Evolutionary conservation across 345 rosid species (phyloP).

Genomic region (Streptanthus diversifolius): DNA sequence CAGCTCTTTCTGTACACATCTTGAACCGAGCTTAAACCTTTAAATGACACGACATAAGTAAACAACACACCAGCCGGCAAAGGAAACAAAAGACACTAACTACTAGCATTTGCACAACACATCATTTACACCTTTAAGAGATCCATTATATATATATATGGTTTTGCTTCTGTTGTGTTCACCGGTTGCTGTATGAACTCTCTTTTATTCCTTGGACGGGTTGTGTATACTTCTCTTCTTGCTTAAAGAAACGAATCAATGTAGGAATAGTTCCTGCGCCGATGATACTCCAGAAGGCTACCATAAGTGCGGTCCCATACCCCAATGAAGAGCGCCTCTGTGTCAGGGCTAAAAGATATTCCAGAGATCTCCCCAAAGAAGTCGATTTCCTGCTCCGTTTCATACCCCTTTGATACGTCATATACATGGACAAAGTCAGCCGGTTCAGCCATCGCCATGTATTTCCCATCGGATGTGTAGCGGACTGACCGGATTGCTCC

Average conservation of each 20-base stretch:
- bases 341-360: constrained; percentile 73
- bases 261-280: constrained; percentile 58
- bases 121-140: constrained; percentile 26
- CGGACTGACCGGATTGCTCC: constrained; percentile 77
- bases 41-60: neutral
- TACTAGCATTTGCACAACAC: constrained; percentile 31
- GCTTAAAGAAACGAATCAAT: constrained; percentile 52
- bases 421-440: constrained; percentile 81
- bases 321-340: constrained; percentile 72
- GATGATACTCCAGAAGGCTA: constrained; percentile 68
- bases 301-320: constrained; percentile 89
- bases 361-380: constrained; percentile 88
- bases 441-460: constrained; percentile 82
- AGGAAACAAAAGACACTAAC: neutral
- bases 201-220: constrained; percentile 1
- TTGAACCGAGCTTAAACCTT: neutral
- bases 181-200: constrained; percentile 16
- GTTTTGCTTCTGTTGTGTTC: constrained; percentile 1
- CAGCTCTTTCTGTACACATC: constrained; percentile 16
- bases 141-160: constrained; percentile 17
- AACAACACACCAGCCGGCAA: constrained; percentile 13
- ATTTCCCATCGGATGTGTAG: constrained; percentile 64
- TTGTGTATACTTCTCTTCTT: constrained; percentile 14
- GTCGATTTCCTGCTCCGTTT: constrained; percentile 71
- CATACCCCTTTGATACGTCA: constrained; percentile 55